Evolutionary conservation across 208 protist genomes (phyloP).

Genomic region (Wallacemonas collosoma): DNA sequence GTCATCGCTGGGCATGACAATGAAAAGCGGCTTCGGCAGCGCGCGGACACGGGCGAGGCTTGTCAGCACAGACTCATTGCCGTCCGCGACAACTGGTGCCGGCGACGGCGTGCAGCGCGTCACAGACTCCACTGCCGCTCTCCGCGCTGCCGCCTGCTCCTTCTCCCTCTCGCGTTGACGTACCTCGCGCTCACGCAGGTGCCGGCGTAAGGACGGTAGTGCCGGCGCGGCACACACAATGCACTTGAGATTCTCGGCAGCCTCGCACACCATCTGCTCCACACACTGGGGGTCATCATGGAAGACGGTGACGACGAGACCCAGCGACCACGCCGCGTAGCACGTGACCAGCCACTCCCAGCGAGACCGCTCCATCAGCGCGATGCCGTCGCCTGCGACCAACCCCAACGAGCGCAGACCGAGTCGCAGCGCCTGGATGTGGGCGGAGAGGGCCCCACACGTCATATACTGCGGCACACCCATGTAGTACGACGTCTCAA

Average conservation of each 20-base stretch:
- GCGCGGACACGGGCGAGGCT: no score
- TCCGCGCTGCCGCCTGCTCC: background rate
- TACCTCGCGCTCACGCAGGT: slow-evolving; percentile 20
- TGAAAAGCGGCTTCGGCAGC: background rate
- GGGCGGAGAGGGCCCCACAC: slow-evolving; percentile 48
- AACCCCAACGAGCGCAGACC: slow-evolving; percentile 62
- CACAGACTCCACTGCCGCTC: background rate
- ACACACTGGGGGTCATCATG: slow-evolving; percentile 32
- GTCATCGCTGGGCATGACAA: background rate
- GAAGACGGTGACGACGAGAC: slow-evolving; percentile 46
- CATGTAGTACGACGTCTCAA: slow-evolving; percentile 35
- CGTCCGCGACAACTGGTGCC: no score
- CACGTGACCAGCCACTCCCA: slow-evolving; percentile 80
- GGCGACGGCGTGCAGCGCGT: no score
- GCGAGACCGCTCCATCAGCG: slow-evolving; percentile 59
- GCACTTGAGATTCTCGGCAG: slow-evolving; percentile 27
- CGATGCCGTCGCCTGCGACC: slow-evolving; percentile 39
- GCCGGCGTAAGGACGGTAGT: slow-evolving; percentile 26
- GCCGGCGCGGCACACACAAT: slow-evolving; percentile 56
- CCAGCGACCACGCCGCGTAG: slow-evolving; percentile 60
- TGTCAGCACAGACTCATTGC: no score
- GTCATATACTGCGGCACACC: slow-evolving; percentile 52
- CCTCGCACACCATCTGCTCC: slow-evolving; percentile 31
- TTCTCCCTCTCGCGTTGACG: background rate
- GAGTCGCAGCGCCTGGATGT: slow-evolving; percentile 44